A percentile compares a stretch with the other conserved stretches of the same genome.
These are phyloP conservation scores for Albophoma yamanashiensis DNA, from an alignment of 2,329 filamentous ascomycete genomes.

Conservation along the genomic window DNA sequence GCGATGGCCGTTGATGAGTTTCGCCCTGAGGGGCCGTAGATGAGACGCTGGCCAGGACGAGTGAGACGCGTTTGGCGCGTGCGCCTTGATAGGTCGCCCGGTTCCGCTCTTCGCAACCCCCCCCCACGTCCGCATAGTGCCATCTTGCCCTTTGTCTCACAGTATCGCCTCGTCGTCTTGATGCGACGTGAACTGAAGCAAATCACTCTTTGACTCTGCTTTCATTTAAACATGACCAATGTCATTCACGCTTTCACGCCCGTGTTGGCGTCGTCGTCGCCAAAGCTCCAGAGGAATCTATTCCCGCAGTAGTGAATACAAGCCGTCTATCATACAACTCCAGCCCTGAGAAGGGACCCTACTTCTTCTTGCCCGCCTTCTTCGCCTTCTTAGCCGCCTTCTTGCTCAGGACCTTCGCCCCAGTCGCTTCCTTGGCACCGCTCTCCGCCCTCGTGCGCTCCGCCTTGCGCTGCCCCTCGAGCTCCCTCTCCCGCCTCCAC, in stretches of 20 bases:
- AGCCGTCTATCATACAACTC: not conserved
- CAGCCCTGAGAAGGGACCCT: not conserved
- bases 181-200: not conserved
- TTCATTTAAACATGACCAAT: too few relatives aligned
- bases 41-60: not conserved
- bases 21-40: not conserved
- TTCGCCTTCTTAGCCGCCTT: constrained; percentile 26
- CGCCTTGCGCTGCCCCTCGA: constrained; percentile 30
- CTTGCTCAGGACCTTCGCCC: constrained; percentile 19
- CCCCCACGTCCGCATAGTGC: not conserved
- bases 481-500: constrained; percentile 30
- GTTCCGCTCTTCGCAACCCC: too few relatives aligned
- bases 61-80: not conserved
- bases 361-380: constrained; percentile 25
- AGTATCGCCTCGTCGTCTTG: not conserved
- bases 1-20: not conserved
- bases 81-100: not conserved
- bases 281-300: not conserved
- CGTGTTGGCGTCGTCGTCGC: not conserved
- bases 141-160: too few relatives aligned
- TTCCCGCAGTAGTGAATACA: not conserved
- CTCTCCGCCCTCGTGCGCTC: constrained; percentile 20
- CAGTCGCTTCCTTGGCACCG: constrained; percentile 20
- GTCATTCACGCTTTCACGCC: not conserved
- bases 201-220: not conserved